phyloP scores from a whole-genome alignment of 306 rosid species.

The Cucurbita moschata region DNA sequence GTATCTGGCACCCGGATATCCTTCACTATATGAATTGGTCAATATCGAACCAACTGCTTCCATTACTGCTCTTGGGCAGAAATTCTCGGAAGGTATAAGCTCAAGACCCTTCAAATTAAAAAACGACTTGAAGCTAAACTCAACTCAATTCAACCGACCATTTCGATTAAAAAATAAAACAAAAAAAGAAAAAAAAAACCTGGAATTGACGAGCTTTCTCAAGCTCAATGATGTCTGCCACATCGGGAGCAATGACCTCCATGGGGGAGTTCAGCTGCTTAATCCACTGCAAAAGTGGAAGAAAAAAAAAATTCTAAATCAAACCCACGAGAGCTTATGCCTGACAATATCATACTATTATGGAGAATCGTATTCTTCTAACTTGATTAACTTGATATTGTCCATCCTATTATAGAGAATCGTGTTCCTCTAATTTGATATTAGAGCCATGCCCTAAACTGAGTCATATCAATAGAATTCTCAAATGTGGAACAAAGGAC shows the following conservation, averaged over 20 bases:
- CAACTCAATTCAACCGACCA: neutral
- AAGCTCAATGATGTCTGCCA: constrained; percentile 64
- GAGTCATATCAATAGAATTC: too few species aligned
- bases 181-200: constrained; percentile 6
- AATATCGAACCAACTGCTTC: constrained; percentile 89
- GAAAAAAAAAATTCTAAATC: too few species aligned
- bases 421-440: too few species aligned
- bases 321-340: too few species aligned
- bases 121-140: neutral
- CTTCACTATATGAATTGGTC: constrained; percentile 79
- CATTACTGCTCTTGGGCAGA: constrained; percentile 76
- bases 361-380: too few species aligned
- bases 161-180: too few species aligned
- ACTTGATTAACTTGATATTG: too few species aligned
- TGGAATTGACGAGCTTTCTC: constrained; percentile 91
- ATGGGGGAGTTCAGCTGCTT: constrained; percentile 66
- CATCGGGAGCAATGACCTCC: constrained; percentile 57
- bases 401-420: too few species aligned
- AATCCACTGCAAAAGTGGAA: constrained; percentile 39
- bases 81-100: constrained; percentile 76
- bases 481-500: too few species aligned
- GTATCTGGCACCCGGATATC: constrained; percentile 90
- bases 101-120: constrained; percentile 48
- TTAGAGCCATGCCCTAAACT: too few species aligned
- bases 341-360: too few species aligned